Conservation (phyloP, 805 yeast genomes). For the Wickerhamomyces xylosicus region DNA sequence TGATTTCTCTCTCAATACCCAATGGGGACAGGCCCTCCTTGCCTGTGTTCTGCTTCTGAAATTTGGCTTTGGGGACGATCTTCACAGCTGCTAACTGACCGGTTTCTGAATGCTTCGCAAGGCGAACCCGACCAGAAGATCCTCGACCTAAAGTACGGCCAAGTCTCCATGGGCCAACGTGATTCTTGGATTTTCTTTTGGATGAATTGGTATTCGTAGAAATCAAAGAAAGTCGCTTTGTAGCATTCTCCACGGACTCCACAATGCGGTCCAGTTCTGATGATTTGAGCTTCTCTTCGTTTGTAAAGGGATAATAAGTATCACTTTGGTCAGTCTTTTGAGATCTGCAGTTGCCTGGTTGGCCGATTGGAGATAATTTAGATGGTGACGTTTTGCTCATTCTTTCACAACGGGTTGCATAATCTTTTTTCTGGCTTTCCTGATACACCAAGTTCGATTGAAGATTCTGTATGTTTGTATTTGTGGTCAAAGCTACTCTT, state of each 20-base stretch:
- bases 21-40: slow-evolving; percentile 53
- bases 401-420: too few relatives aligned
- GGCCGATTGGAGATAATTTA: too few relatives aligned
- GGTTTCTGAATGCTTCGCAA: slow-evolving; percentile 78
- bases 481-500: too few relatives aligned
- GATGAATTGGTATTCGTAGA: slow-evolving; percentile 21
- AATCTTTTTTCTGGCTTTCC: too few relatives aligned
- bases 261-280: slow-evolving; percentile 20
- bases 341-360: too few relatives aligned
- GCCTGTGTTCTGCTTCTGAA: slow-evolving; percentile 27
- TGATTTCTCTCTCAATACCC: slow-evolving; percentile 81
- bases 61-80: slow-evolving; percentile 80
- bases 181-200: slow-evolving; percentile 21
- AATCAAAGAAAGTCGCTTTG: slow-evolving; percentile 18
- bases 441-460: too few relatives aligned
- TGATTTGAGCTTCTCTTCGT: slow-evolving; percentile 2
- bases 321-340: too few relatives aligned
- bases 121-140: slow-evolving; percentile 89
- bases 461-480: too few relatives aligned
- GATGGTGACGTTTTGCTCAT: too few relatives aligned
- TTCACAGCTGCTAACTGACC: slow-evolving; percentile 94
- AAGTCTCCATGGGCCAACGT: slow-evolving; percentile 90
- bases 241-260: slow-evolving; percentile 21
- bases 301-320: too few relatives aligned
- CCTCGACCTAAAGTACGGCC: slow-evolving; percentile 95